Evolutionary conservation across 225 moss, liverwort and hornwort genomes (phyloP).

Genomic region (Pleurozium schreberi): DNA sequence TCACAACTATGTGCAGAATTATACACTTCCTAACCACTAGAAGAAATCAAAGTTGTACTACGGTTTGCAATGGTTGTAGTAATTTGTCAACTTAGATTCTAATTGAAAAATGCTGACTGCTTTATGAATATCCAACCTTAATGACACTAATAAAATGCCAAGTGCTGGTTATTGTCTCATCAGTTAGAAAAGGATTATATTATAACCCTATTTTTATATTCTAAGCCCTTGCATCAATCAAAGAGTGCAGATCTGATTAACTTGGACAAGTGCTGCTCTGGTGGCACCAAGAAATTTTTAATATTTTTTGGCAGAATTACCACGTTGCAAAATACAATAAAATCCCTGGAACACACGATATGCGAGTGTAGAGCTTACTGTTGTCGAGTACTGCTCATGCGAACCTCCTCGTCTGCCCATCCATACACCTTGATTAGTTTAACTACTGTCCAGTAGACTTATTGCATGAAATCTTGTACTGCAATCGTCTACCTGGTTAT

Average conservation of each 20-base stretch:
- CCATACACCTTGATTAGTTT: not conserved
- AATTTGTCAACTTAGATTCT: not conserved
- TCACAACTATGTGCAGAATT: not conserved
- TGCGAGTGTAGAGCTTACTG: conserved; percentile 24
- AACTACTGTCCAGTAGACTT: not conserved
- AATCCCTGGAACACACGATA: not conserved
- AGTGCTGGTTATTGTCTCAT: not conserved
- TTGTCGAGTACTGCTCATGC: conserved; percentile 47
- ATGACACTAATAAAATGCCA: not conserved
- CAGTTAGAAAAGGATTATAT: not conserved
- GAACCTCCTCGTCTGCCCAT: conserved; percentile 57
- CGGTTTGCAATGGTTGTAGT: not conserved
- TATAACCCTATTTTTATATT: no score
- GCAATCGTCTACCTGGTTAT: not conserved
- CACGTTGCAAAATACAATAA: not conserved
- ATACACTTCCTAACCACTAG: not conserved
- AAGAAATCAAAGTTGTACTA: no score
- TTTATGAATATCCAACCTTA: not conserved
- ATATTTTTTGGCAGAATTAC: not conserved
- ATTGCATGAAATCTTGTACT: not conserved
- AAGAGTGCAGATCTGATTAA: not conserved
- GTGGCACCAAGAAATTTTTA: not conserved
- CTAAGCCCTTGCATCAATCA: not conserved
- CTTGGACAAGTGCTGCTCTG: not conserved
- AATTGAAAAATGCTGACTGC: not conserved